Evolutionary conservation across 441 rosid genomes (phyloP).

Genomic region (Capsella rubella): DNA sequence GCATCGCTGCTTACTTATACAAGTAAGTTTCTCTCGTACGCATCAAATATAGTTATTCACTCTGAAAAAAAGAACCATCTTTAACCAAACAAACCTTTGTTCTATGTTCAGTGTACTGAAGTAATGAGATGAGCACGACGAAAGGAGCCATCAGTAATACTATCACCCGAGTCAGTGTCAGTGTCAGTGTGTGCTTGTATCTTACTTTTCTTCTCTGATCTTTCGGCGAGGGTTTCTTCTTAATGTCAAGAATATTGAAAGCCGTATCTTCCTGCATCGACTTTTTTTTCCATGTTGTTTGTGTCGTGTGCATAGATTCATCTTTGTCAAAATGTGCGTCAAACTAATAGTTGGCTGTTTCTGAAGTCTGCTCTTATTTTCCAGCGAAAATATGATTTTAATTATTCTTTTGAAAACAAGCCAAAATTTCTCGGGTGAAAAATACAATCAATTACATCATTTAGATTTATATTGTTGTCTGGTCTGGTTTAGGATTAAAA

Average conservation of each 20-base stretch:
- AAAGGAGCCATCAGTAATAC: conserved; percentile 26
- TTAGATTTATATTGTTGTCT: no score
- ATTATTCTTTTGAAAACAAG: background rate
- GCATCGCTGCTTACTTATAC: conserved; percentile 95
- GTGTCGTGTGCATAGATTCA: conserved; percentile 32
- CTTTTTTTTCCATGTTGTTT: conserved; percentile 5
- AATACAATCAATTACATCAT: no score
- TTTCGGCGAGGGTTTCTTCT: conserved; percentile 11
- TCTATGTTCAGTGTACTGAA: conserved; percentile 66
- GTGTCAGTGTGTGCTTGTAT: conserved; percentile 22
- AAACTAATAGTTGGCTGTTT: background rate
- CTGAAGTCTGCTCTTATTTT: background rate
- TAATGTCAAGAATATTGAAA: conserved; percentile 20
- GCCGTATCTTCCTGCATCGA: conserved; percentile 8
- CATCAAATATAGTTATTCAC: background rate
- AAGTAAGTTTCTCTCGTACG: conserved; percentile 62
- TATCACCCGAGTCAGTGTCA: conserved; percentile 29
- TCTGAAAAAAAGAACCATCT: background rate
- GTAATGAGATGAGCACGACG: conserved; percentile 51
- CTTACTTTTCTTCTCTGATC: conserved; percentile 19
- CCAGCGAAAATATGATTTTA: background rate
- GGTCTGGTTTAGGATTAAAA: no score
- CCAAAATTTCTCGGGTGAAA: background rate
- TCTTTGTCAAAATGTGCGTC: conserved; percentile 7
- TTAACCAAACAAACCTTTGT: conserved; percentile 20